Conservation (phyloP, 306 rosid species). For the Cucumis hystrix region DNA sequence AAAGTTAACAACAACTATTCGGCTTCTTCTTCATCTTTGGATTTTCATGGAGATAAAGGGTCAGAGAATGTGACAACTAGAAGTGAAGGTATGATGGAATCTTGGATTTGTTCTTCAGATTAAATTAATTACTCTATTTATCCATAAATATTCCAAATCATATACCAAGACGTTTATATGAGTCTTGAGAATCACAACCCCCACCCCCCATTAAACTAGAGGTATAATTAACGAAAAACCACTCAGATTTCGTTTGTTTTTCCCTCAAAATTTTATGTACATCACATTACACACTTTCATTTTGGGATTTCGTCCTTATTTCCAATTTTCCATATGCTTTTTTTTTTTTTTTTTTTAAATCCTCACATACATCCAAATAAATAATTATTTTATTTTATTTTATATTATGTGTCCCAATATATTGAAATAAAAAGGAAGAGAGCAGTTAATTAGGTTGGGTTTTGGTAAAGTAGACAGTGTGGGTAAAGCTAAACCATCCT, state of each 20-base stretch:
- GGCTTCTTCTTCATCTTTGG: constrained; percentile 31
- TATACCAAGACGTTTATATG: constrained; percentile 7
- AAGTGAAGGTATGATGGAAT: constrained; percentile 83
- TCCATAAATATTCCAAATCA: neutral
- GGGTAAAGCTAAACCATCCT: neutral
- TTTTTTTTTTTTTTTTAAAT: neutral
- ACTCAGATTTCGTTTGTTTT: neutral
- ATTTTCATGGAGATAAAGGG: constrained; percentile 38
- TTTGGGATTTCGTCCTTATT: neutral
- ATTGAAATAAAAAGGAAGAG: neutral
- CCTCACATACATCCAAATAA: no score
- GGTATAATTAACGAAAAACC: neutral
- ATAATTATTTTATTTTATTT: no score
- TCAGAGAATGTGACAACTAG: constrained; percentile 23
- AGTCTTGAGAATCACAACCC: neutral
- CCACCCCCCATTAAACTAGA: neutral
- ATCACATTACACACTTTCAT: neutral
- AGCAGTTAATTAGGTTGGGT: neutral
- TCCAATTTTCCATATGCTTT: neutral
- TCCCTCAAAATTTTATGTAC: neutral
- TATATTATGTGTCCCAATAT: neutral
- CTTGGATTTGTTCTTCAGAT: constrained; percentile 97
- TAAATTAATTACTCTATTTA: neutral
- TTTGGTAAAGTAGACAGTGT: neutral
- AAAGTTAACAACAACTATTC: constrained; percentile 23